Evolutionary conservation across 495 filamentous ascomycete species (phyloP), one percentile per base, ranked within the genome.

Genomic region (Aspergillus biplanus): DNA sequence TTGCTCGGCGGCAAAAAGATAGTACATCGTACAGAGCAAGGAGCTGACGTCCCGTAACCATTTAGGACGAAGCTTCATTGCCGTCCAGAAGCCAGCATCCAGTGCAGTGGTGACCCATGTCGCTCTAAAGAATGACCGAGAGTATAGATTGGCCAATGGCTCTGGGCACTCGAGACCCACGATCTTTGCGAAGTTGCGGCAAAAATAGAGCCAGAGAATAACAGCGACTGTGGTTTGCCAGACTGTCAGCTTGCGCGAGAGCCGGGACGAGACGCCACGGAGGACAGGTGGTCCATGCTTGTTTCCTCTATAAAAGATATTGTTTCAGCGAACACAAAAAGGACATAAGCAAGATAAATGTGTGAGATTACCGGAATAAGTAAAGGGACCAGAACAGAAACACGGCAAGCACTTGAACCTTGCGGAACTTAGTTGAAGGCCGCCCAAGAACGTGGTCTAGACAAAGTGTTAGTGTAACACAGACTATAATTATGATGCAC

Each of bases 21-120:
- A 99, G 75, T 97, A 98, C 2, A 87, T 71, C 1, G 88, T 89
- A 71, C 97, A 98, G 27, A 90, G 81, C 21, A 99, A 81, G 63
- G 90, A 92, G 5, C 87, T 85, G 15, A 96, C 69, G 71, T 98
- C 93, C 31, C 92, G 83, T 16, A 96, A 70, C 89, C 90, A 92
- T 67, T 92, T 93, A 58, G 81, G 85, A 52, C 84, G 85, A 55
- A 99, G 90, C 58, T 87, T 89, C 95, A 99, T 99, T 6, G 95
- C 96, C 0, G 92, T 96, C 95, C 95, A 99, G 74, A 97, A 99
- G 0, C 95, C 95, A 9, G 95, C 95, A 72, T 99, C 95, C 60
- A 99, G 74, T 0, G 92, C 95, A 0, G 95, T 99, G 44, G 94
- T 89, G 27, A 97, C 86, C 95, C 94, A 98, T 80, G 95, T 98